These are phyloP conservation scores for Penicillium concentricum DNA, from an alignment of 2,329 filamentous ascomycete genomes.

Conservation along the genomic window DNA sequence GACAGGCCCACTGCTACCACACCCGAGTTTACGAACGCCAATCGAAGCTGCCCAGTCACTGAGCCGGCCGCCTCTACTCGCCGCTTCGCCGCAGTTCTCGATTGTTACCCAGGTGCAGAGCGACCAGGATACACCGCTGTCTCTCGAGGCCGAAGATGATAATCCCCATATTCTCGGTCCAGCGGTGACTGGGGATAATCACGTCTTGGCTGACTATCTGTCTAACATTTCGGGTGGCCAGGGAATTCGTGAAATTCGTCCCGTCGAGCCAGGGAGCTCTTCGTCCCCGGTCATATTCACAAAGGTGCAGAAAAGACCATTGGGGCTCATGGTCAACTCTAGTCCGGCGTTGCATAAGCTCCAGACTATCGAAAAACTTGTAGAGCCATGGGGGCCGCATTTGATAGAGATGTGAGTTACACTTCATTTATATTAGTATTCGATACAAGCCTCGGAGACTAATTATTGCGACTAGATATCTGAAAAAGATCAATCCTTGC, in stretches of 20 bases:
- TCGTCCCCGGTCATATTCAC: constrained; percentile 23
- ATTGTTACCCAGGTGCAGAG: neutral
- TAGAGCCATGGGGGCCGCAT: constrained; percentile 26
- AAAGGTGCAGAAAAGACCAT: constrained; percentile 10
- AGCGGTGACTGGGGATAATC: constrained; percentile 43
- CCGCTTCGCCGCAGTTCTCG: neutral
- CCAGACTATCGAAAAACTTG: constrained; percentile 52
- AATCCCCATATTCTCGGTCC: constrained; percentile 19
- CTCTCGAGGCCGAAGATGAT: constrained; percentile 13
- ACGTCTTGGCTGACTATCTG: constrained; percentile 55
- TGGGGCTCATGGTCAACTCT: constrained; percentile 6
- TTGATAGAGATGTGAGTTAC: constrained; percentile 1
- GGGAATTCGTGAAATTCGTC: constrained; percentile 21
- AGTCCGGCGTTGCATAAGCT: constrained; percentile 5
- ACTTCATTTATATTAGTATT: neutral
- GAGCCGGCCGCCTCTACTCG: neutral
- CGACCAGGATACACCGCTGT: constrained; percentile 1
- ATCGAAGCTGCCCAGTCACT: neutral
- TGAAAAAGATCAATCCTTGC: constrained; percentile 51
- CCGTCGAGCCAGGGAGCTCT: constrained; percentile 16
- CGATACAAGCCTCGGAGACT: neutral
- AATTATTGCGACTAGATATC: constrained; percentile 42
- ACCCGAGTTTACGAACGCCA: neutral
- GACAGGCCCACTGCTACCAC: neutral
- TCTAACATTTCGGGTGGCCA: constrained; percentile 29